Percentiles rank a stretch among this genome's conserved stretches.
phyloP scores from a whole-genome alignment of 768 basidiomycete species.

The Kwoniella bestiolae region DNA sequence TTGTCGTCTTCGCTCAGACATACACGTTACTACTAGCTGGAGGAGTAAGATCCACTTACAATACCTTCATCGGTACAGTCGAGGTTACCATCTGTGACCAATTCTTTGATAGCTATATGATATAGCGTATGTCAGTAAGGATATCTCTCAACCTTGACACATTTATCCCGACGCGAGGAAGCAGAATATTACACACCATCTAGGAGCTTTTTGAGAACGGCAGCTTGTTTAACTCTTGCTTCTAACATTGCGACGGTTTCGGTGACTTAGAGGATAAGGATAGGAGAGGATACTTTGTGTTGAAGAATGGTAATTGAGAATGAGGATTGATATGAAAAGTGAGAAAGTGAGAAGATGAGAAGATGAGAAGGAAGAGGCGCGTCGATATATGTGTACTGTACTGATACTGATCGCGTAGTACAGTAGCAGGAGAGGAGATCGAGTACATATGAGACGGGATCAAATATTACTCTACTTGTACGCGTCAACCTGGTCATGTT shows the following conservation, averaged over 20 bases:
- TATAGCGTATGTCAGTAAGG: neutral
- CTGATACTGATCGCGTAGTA: constrained; percentile 3
- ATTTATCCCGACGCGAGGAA: constrained; percentile 17
- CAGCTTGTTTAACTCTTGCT: constrained; percentile 86
- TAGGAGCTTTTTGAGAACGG: constrained; percentile 85
- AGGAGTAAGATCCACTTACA: constrained; percentile 59
- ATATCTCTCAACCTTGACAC: constrained; percentile 5
- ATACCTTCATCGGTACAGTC: constrained; percentile 96
- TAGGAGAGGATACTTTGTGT: constrained; percentile 5
- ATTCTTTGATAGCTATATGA: constrained; percentile 85
- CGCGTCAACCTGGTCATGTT: neutral
- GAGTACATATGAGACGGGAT: neutral
- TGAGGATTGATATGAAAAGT: neutral
- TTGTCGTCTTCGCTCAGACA: neutral
- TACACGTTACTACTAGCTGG: neutral
- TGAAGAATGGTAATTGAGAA: neutral
- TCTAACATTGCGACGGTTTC: constrained; percentile 62
- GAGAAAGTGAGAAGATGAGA: constrained; percentile 4
- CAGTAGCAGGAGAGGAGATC: no score
- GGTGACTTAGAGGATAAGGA: neutral
- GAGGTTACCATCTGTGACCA: constrained; percentile 96
- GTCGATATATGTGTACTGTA: neutral
- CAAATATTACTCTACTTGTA: neutral
- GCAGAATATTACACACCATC: constrained; percentile 69
- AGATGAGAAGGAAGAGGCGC: constrained; percentile 10